Evolutionary conservation across 2,329 filamentous ascomycete genomes (phyloP), one percentile per base, ranked within the genome.

Genomic region (Teratosphaeriaceae sp.): DNA sequence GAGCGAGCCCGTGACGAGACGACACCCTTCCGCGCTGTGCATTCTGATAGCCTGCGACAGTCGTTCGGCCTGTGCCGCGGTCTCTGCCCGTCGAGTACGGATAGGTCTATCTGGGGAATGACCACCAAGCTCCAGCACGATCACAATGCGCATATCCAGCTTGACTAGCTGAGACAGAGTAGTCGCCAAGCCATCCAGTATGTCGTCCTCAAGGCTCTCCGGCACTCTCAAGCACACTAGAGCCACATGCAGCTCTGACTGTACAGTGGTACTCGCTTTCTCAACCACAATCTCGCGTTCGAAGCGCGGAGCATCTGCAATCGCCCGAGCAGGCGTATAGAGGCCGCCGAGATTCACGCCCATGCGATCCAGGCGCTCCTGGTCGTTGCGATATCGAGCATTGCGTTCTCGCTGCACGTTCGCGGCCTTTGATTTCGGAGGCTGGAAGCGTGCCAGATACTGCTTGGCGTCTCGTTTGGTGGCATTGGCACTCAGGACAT

Each of bases 381-480:
- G 55, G 31, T 53, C 44, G 57, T 42, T 40, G 36, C 48, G 54
- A 16, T 48, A 49, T 2, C 46, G 42, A 8, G 54, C 54, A 45
- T 55, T 50, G 8, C 43, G 38, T 24, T 57, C 49, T 19, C 51
- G 48, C 24, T 54, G 42, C 13, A 45, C 30, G 29, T 50, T 44
- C 5, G 16, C 49, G 39, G 29, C 53, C 40, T 38, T 43, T 41
- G 11, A 56, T 43, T 16, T 65, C 60, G 47, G 70, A 61, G 34
- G 66, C n/a, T 79, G 82, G 62, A 96, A 94, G 48, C 88, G 89
- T 54, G 92, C 84, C 13, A 98, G 75, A 60, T 96, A 98, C 27
- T 86, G 82, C 65, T 85, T 89, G 37, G 89, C 88, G 68, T 98
- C 92, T 56, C 92, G 81, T 65, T 89, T 94, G 0, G 90, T 96